Evolutionary conservation across 2,329 filamentous ascomycete genomes (phyloP).

Genomic region (Hortaea sp.): DNA sequence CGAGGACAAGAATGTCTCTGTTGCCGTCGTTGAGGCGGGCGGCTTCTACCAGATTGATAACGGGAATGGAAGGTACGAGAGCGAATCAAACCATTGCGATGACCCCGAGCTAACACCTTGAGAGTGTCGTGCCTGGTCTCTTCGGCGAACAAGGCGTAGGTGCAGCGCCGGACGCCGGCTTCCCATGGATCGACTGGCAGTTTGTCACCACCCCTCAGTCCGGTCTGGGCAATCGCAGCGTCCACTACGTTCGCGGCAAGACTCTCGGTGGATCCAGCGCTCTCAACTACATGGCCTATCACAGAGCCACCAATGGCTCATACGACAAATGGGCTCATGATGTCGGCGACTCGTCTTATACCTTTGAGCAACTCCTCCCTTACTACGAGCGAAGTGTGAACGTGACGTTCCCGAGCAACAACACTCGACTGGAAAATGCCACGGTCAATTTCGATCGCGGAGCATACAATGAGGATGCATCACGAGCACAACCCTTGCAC

Average conservation of each 20-base stretch:
- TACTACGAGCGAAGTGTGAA: slow-evolving; percentile 12
- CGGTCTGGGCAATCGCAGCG: slow-evolving; percentile 4
- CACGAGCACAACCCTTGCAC: no score
- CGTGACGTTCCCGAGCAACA: slow-evolving; percentile 14
- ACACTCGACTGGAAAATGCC: not conserved
- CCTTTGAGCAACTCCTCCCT: slow-evolving; percentile 17
- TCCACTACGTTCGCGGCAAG: slow-evolving; percentile 22
- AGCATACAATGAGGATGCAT: no score
- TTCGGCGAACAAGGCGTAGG: slow-evolving; percentile 14
- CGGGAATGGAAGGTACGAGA: no score
- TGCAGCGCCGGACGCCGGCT: no score
- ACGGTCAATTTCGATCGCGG: no score
- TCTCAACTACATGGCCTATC: slow-evolving; percentile 17
- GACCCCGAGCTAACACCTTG: slow-evolving; percentile 7
- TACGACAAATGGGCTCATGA: slow-evolving; percentile 27
- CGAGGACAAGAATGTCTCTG: not conserved
- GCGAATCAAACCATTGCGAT: not conserved
- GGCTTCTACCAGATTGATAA: slow-evolving; percentile 12
- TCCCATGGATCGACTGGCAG: slow-evolving; percentile 19
- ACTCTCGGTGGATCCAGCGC: slow-evolving; percentile 20
- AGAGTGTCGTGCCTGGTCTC: slow-evolving; percentile 15
- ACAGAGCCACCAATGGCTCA: slow-evolving; percentile 22
- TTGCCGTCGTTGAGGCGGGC: not conserved
- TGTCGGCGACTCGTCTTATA: slow-evolving; percentile 25
- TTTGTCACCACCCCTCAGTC: slow-evolving; percentile 18